Conservation (phyloP, 1,139 yeast species). For the Scheffersomyces parashehatae region DNA sequence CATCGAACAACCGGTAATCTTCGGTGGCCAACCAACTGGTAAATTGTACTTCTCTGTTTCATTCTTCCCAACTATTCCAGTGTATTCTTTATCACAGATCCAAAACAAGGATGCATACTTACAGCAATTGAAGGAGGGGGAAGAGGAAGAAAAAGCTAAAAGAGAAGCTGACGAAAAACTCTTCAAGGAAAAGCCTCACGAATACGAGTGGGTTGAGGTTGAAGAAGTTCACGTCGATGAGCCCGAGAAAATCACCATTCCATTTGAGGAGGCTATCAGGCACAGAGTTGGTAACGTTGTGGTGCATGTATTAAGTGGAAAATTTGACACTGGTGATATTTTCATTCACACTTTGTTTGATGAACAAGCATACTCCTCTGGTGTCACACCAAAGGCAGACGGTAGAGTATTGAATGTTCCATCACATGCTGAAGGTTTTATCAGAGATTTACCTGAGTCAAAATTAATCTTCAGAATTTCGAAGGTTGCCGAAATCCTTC, state of each 20-base stretch:
- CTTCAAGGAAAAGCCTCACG: constrained; percentile 57
- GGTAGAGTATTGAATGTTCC: constrained; percentile 38
- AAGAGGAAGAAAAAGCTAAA: constrained; percentile 36
- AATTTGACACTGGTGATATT: constrained; percentile 46
- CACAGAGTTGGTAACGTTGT: constrained; percentile 64
- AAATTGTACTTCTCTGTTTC: constrained; percentile 56
- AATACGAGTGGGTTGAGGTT: constrained; percentile 65
- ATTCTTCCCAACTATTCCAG: constrained; percentile 64
- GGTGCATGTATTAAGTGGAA: constrained; percentile 53
- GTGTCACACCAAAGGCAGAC: constrained; percentile 47
- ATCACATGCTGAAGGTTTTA: constrained; percentile 57
- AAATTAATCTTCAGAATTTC: constrained; percentile 55
- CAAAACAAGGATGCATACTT: constrained; percentile 37
- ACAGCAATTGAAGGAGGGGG: constrained; percentile 25
- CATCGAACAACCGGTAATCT: constrained; percentile 47
- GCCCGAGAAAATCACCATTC: constrained; percentile 48
- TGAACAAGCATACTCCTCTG: constrained; percentile 62
- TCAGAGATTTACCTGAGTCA: constrained; percentile 70
- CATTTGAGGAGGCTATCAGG: constrained; percentile 52
- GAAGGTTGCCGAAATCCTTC: constrained; percentile 48
- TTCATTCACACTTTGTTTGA: constrained; percentile 64
- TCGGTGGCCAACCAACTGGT: constrained; percentile 50
- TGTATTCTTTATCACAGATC: constrained; percentile 58
- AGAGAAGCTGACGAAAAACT: constrained; percentile 45
- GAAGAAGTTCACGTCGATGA: constrained; percentile 46